Percentiles rank a stretch among this genome's conserved stretches.
Evolutionary conservation across 192 early-diverging fungal species (phyloP).

Genomic region (Mortierella hygrophila): DNA sequence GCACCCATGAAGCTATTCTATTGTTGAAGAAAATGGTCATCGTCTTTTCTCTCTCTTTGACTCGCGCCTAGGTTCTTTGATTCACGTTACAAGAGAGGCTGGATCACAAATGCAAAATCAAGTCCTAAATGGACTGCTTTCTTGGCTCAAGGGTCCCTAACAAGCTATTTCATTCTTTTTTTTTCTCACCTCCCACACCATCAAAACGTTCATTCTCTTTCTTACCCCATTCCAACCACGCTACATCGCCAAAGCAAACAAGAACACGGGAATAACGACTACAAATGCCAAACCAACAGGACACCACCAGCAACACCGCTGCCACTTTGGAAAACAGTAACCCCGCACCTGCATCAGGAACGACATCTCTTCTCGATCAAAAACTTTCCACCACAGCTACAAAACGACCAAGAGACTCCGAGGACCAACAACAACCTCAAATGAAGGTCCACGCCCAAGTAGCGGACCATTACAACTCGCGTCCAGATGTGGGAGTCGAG

Average conservation of each 20-base stretch:
- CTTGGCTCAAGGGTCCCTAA: neutral
- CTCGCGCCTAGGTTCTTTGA: too few species aligned
- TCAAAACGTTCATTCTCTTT: neutral
- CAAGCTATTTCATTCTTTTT: neutral
- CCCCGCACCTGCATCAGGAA: neutral
- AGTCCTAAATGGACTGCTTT: neutral
- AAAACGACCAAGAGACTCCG: slow-evolving; percentile 10
- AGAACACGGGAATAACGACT: neutral
- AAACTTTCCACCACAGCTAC: neutral
- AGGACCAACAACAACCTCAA: slow-evolving; percentile 25
- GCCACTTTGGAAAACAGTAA: neutral
- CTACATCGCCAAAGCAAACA: neutral
- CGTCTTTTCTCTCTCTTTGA: too few species aligned
- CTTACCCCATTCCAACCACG: neutral
- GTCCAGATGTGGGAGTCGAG: slow-evolving; percentile 82
- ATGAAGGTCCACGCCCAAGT: slow-evolving; percentile 59
- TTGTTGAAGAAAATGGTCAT: too few species aligned
- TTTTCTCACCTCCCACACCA: neutral
- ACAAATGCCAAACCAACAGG: slow-evolving; percentile 18
- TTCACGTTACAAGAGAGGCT: too few species aligned
- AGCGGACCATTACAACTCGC: slow-evolving; percentile 87
- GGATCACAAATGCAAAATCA: neutral
- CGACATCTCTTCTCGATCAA: neutral
- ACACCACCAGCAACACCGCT: neutral
- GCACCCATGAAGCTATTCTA: too few species aligned